These are phyloP conservation scores for Sphaerobolus stellatus DNA, from an alignment of 1,284 basidiomycete genomes.

Conservation along the genomic window DNA sequence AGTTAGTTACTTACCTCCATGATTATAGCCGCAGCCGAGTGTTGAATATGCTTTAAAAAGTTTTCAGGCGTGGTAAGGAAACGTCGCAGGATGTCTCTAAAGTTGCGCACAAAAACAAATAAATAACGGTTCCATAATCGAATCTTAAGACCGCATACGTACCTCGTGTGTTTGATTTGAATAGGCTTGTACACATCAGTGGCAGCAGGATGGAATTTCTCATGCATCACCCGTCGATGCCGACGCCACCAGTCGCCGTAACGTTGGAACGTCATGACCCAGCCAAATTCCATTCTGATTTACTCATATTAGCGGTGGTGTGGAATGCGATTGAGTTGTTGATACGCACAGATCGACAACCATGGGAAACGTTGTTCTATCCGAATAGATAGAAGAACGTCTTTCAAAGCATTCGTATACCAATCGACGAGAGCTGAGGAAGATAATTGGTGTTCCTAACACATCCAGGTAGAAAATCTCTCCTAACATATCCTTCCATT, in stretches of 20 bases:
- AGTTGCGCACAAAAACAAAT: too few relatives aligned
- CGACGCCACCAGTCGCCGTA: slow-evolving; percentile 22
- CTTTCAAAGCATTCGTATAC: slow-evolving; percentile 15
- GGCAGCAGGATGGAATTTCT: slow-evolving; percentile 19
- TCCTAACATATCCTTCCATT: slow-evolving; percentile 5
- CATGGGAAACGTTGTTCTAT: slow-evolving; percentile 5
- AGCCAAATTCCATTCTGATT: slow-evolving; percentile 10
- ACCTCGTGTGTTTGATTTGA: neutral
- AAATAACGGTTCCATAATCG: too few relatives aligned
- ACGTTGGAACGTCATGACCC: slow-evolving; percentile 22
- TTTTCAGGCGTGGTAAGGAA: neutral
- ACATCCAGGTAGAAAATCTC: slow-evolving; percentile 15
- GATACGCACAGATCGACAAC: neutral
- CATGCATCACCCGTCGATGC: slow-evolving; percentile 20
- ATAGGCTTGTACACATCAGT: slow-evolving; percentile 6
- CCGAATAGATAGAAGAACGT: slow-evolving; percentile 17
- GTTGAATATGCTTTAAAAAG: neutral
- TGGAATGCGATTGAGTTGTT: neutral
- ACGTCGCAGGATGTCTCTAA: neutral
- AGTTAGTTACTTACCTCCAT: neutral
- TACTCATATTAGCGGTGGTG: too few relatives aligned
- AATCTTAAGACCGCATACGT: too few relatives aligned
- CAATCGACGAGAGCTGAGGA: slow-evolving; percentile 15
- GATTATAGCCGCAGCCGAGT: neutral
- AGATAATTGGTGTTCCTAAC: slow-evolving; percentile 14